Conservation (phyloP, 768 basidiomycete species). For the Clavaria fumosa region DNA sequence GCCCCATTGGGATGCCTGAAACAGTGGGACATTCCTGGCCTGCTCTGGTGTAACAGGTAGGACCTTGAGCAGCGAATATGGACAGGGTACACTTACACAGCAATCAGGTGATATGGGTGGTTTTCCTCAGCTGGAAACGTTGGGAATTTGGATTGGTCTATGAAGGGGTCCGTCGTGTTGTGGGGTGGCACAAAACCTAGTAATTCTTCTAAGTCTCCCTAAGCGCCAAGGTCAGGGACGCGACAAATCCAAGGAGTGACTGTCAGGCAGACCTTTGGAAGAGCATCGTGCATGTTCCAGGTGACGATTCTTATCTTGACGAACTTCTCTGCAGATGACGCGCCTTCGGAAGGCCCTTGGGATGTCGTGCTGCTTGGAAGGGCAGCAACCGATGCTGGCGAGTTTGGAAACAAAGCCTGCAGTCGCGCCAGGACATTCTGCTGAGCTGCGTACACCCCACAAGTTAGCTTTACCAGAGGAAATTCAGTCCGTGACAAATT, state of each 20-base stretch:
- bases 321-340: constrained; percentile 22
- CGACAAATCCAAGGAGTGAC: not conserved
- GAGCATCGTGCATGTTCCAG: constrained; percentile 79
- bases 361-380: constrained; percentile 13
- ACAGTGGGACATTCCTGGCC: constrained; percentile 77
- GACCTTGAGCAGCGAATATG: constrained; percentile 10
- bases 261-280: constrained; percentile 42
- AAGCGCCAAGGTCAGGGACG: constrained; percentile 3
- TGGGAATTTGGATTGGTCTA: constrained; percentile 25
- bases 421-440: constrained; percentile 33
- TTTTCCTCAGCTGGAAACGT: constrained; percentile 30
- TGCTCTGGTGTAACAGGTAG: constrained; percentile 14
- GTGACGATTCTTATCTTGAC: constrained; percentile 57
- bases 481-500: not conserved
- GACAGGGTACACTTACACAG: constrained; percentile 36
- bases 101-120: constrained; percentile 68
- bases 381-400: constrained; percentile 15
- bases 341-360: constrained; percentile 13
- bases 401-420: constrained; percentile 34
- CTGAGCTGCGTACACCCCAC: too few species aligned
- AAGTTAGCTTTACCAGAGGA: too few species aligned
- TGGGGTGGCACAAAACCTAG: constrained; percentile 44
- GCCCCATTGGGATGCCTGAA: constrained; percentile 70
- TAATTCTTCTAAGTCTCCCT: constrained; percentile 65
- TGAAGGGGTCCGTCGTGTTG: constrained; percentile 14